Evolutionary conservation across 345 rosid species (phyloP).

Genomic region (Eucalyptus polybractea): DNA sequence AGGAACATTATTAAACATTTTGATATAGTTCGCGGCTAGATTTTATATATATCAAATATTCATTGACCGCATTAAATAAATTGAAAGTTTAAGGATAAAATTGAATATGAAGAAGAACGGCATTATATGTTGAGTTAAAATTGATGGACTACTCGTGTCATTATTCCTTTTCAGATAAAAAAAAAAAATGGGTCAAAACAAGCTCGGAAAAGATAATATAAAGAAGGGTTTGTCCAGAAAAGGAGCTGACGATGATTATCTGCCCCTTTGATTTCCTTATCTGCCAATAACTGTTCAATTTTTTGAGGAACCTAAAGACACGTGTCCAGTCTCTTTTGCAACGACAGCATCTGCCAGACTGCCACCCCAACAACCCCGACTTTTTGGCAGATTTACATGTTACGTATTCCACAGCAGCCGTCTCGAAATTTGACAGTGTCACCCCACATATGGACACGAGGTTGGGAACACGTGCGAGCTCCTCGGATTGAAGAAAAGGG

Average conservation of each 20-base stretch:
- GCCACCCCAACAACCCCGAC: background rate
- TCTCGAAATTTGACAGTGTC: background rate
- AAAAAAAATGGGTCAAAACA: background rate
- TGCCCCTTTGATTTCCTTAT: background rate
- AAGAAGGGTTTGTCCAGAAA: background rate
- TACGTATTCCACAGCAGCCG: background rate
- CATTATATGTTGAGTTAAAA: rapidly evolving
- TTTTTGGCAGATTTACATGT: background rate
- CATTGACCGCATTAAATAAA: rapidly evolving
- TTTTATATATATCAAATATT: rapidly evolving
- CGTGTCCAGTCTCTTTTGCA: background rate
- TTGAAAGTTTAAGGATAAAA: rapidly evolving
- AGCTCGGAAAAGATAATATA: background rate
- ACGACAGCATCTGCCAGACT: background rate
- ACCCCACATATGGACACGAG: background rate
- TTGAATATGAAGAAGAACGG: rapidly evolving
- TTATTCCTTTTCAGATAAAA: rapidly evolving
- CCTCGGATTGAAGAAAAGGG: background rate
- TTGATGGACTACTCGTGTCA: no score
- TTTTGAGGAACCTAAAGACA: background rate
- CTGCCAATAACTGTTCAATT: background rate
- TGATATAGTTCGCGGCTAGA: rapidly evolving
- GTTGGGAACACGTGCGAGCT: background rate
- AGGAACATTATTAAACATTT: no score
- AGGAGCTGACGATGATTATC: background rate